Percentiles rank a stretch among this genome's conserved stretches.
phyloP scores from a whole-genome alignment of 2,329 filamentous ascomycete species.

The Cryphonectria naterciae region DNA sequence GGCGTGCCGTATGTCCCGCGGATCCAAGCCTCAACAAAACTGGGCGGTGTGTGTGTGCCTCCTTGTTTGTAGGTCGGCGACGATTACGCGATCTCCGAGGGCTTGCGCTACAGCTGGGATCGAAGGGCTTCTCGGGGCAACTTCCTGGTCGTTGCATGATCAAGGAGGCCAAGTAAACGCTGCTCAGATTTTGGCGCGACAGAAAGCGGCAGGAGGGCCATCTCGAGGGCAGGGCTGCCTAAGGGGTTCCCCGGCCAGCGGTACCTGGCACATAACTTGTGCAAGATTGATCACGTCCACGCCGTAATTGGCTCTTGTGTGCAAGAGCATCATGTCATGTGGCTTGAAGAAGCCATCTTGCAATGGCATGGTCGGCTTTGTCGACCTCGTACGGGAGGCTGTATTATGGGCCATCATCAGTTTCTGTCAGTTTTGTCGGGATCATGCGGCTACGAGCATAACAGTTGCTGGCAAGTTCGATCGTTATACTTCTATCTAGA shows the following conservation, averaged over 20 bases:
- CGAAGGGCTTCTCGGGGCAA: background rate
- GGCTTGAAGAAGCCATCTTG: background rate
- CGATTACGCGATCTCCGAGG: background rate
- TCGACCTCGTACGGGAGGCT: background rate
- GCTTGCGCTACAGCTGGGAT: background rate
- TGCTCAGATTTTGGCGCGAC: background rate
- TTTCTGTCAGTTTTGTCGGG: background rate
- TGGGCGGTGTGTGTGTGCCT: background rate
- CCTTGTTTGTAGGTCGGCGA: background rate
- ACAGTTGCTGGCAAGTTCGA: background rate
- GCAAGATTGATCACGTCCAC: background rate
- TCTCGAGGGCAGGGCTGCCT: background rate
- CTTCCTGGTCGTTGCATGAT: background rate
- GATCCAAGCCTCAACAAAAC: background rate
- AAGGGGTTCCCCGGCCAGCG: background rate
- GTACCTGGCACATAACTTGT: background rate
- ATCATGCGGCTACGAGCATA: no score
- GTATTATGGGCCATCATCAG: background rate
- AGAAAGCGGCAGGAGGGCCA: background rate
- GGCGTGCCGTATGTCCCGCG: background rate
- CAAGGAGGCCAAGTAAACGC: background rate
- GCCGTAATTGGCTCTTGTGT: background rate
- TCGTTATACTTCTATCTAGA: background rate
- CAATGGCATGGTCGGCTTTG: background rate
- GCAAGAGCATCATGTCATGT: background rate